Evolutionary conservation across 192 early-diverging fungal species (phyloP).

Genomic region (Podila horticola): DNA sequence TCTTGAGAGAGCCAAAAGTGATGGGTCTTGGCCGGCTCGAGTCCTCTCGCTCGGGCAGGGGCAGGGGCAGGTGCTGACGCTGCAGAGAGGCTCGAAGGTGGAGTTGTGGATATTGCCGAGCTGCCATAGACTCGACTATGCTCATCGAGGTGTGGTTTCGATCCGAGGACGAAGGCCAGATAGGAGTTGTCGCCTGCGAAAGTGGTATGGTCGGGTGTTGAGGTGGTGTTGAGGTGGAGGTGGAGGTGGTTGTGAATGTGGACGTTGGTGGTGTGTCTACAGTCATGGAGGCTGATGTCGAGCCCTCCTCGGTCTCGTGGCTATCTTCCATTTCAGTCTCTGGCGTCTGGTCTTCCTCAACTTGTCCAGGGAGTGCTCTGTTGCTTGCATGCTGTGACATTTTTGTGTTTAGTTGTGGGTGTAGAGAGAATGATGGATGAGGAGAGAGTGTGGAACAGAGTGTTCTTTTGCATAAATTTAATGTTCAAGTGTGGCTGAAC

Average conservation of each 20-base stretch:
- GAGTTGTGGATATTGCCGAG: constrained; percentile 18
- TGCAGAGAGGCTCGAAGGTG: constrained; percentile 2
- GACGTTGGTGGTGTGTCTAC: neutral
- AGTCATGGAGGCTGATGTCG: neutral
- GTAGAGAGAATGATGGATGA: neutral
- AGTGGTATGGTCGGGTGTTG: no score
- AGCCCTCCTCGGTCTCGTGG: neutral
- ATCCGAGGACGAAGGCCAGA: constrained; percentile 7
- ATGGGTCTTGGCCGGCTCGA: constrained; percentile 31
- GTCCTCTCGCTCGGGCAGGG: constrained; percentile 34
- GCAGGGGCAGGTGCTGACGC: constrained; percentile 10
- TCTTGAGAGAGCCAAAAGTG: constrained; percentile 44
- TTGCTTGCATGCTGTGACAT: neutral
- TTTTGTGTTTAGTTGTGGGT: neutral
- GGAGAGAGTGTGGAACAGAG: no score
- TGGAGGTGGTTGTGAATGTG: no score
- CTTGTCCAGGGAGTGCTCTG: neutral
- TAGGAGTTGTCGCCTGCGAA: neutral
- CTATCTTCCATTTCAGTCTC: neutral
- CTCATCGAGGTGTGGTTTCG: constrained; percentile 8
- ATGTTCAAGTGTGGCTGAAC: no score
- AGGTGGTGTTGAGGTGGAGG: no score
- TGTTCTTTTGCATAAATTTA: no score
- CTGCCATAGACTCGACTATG: neutral
- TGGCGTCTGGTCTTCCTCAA: neutral